phyloP scores from a whole-genome alignment of 805 yeast species.

The Candida nemodendra region DNA sequence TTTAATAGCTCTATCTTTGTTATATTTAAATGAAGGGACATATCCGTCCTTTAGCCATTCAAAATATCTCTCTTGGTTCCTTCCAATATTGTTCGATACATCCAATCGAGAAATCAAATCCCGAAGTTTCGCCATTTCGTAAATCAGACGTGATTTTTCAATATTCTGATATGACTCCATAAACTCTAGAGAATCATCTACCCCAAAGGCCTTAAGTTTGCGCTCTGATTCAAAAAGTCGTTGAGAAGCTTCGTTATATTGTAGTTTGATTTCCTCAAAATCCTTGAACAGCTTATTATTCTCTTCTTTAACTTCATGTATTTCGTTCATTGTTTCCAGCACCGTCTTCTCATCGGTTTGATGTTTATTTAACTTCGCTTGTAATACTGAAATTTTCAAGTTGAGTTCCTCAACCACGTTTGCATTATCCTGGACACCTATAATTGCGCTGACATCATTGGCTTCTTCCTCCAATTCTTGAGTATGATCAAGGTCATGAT shows the following conservation, averaged over 20 bases:
- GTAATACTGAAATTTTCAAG: slow-evolving; percentile 44
- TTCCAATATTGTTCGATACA: not conserved
- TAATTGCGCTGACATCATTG: not conserved
- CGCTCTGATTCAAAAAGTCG: slow-evolving; percentile 8
- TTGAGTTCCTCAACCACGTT: slow-evolving; percentile 40
- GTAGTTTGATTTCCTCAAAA: slow-evolving; percentile 15
- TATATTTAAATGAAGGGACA: too few species aligned
- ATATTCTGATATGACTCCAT: slow-evolving; percentile 12
- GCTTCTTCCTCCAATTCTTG: not conserved
- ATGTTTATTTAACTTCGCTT: slow-evolving; percentile 40
- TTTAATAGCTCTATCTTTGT: too few species aligned
- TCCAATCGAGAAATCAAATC: slow-evolving; percentile 11
- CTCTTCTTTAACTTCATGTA: slow-evolving; percentile 25
- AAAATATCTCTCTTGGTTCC: not conserved
- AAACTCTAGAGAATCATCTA: slow-evolving; percentile 7
- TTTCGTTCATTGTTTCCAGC: slow-evolving; percentile 17
- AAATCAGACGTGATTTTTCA: slow-evolving; percentile 11
- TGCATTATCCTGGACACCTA: slow-evolving; percentile 2
- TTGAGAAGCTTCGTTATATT: not conserved
- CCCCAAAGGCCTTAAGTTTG: slow-evolving; percentile 11
- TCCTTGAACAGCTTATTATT: slow-evolving; percentile 19
- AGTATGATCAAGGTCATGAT: not conserved
- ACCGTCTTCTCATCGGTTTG: slow-evolving; percentile 31
- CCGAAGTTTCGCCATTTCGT: slow-evolving; percentile 14
- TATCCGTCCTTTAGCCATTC: not conserved